Evolutionary conservation across 2,329 filamentous ascomycete species (phyloP), one percentile per base, ranked within the genome.

Genomic region (Fusarium pseudocircinatum): DNA sequence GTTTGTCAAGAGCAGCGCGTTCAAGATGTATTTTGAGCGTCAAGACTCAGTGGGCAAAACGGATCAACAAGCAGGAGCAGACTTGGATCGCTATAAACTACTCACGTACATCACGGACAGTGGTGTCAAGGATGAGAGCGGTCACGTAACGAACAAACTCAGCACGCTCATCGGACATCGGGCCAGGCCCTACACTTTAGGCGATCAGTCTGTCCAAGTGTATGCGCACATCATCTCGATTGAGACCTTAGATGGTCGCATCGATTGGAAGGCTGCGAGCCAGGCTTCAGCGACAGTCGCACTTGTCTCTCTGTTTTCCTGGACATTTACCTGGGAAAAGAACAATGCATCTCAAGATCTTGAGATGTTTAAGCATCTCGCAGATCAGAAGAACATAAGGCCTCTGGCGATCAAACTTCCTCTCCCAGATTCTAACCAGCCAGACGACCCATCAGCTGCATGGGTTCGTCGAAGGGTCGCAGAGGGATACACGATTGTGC

Each of bases 51-150:
- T 26, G 0, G 52, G 26, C 2, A 56, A 56, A 16, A 24, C 37
- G 4, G 26, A 0, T 0, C 26, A 28, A 6, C 52, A 56, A 5
- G 26, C 2, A 1, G 37, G 11, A 2, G 4, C 22, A 0, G 52
- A 56, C 8, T 32, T 56, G 6, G 52, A 56, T 1, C 52, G 52
- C 11, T 56, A 56, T n/a, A 43, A 56, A n/a, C 52, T 56, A 22
- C 52, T 56, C 16, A 43, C 52, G 6, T 56, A 56, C 26, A 56
- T 56, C 1, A 56, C 52, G 2, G 37, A 56, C 2, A 56, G 52
- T 4, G 37, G 52, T 11, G 26, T 56, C 37, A 56, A 56, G 22
- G 52, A 56, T 24, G 52, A 56, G 1, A 56, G 52, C 7, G 52
- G 52, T 4, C 52, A 56, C 43, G 6, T 43, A 1, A 56, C 52